These are phyloP conservation scores for Cercospora sp. DNA, from an alignment of 2,329 filamentous ascomycete genomes.

Conservation along the genomic window DNA sequence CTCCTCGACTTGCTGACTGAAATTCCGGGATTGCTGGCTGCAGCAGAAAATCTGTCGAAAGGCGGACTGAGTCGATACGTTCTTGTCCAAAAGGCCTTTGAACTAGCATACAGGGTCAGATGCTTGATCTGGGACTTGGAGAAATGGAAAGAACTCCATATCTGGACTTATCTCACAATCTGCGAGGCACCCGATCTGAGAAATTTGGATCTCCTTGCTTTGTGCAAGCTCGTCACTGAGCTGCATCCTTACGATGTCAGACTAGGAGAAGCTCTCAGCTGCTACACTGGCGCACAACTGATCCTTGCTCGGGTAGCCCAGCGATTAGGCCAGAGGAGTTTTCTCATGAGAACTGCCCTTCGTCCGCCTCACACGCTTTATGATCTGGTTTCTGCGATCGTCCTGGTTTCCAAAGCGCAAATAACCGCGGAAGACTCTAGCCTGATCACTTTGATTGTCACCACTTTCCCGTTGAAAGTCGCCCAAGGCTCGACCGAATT, in stretches of 20 bases:
- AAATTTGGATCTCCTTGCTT: slow-evolving; percentile 6
- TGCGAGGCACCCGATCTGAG: not conserved
- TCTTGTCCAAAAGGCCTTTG: slow-evolving; percentile 13
- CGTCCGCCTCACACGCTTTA: slow-evolving; percentile 9
- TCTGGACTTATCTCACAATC: slow-evolving; percentile 13
- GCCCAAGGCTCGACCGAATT: slow-evolving; percentile 12
- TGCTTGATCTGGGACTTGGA: slow-evolving; percentile 10
- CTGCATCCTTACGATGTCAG: slow-evolving; percentile 6
- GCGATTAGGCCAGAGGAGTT: slow-evolving; percentile 10
- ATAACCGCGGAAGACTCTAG: not conserved
- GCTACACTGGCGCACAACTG: slow-evolving; percentile 15
- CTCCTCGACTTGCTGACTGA: slow-evolving; percentile 12
- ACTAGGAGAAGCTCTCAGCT: slow-evolving; percentile 17
- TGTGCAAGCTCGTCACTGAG: slow-evolving; percentile 14
- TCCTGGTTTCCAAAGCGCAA: slow-evolving; percentile 14
- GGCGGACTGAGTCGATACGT: slow-evolving; percentile 3
- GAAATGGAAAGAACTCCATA: slow-evolving; percentile 14
- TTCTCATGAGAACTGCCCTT: slow-evolving; percentile 11
- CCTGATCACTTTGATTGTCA: slow-evolving; percentile 18
- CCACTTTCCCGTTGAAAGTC: slow-evolving; percentile 14
- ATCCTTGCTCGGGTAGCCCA: slow-evolving; percentile 16
- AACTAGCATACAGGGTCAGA: slow-evolving; percentile 11
- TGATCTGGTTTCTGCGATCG: slow-evolving; percentile 16
- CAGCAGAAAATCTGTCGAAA: slow-evolving; percentile 2
- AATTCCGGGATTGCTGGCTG: slow-evolving; percentile 13